These are phyloP conservation scores for Glycine tomentella DNA, from an alignment of 306 rosid genomes.

Conservation along the genomic window DNA sequence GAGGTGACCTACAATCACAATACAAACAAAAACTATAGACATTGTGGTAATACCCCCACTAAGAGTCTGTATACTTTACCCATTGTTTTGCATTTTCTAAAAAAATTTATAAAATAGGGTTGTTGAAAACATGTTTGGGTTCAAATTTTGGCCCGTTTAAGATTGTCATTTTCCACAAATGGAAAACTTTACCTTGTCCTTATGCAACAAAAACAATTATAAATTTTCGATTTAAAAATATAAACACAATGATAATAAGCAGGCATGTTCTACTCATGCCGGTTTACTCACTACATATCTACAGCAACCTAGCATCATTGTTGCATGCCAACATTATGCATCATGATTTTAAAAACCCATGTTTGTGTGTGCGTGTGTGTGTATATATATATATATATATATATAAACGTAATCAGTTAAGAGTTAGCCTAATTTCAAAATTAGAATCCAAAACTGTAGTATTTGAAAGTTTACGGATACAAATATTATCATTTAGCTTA, in stretches of 20 bases:
- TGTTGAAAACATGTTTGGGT: not conserved
- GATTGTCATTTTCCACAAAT: constrained; percentile 10
- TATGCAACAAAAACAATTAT: not conserved
- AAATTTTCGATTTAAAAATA: not conserved
- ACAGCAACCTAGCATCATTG: constrained; percentile 34
- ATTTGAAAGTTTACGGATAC: not conserved
- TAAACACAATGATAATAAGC: constrained; percentile 47
- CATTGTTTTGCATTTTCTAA: not conserved
- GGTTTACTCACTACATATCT: not conserved
- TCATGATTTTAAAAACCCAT: constrained; percentile 46
- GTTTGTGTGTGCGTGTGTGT: not conserved
- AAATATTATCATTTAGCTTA: no score
- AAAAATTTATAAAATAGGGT: not conserved
- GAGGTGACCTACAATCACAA: not conserved
- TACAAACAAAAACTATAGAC: not conserved
- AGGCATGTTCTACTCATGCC: constrained; percentile 36
- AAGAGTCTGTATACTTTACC: not conserved
- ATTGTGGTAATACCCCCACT: not conserved
- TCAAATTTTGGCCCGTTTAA: not conserved
- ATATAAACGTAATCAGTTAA: no score
- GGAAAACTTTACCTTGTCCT: not conserved
- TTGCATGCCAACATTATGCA: constrained; percentile 38
- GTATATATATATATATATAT: no score
- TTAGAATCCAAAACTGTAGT: constrained; percentile 10
- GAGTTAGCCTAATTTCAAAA: not conserved